A percentile compares a stretch with the other conserved stretches of the same genome.
Evolutionary conservation across 345 rosid species (phyloP).

Genomic region (Eucalyptus sp.): DNA sequence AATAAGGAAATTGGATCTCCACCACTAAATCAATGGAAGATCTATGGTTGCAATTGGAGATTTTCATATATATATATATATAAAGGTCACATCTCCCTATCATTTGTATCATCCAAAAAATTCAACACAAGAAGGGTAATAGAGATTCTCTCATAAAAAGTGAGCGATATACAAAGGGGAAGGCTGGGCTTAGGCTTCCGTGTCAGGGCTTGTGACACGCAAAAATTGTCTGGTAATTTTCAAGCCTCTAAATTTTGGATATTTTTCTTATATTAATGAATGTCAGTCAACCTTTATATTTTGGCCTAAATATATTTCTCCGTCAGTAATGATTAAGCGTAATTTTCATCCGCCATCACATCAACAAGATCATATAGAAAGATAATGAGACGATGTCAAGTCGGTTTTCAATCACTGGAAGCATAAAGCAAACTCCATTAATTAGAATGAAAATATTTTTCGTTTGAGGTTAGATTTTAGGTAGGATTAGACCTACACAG

Average conservation of each 20-base stretch:
- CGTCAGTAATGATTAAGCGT: not conserved
- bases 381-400: not conserved
- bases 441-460: not conserved
- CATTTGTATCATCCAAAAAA: not conserved
- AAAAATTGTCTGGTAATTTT: not conserved
- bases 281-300: not conserved
- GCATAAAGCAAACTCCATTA: not conserved
- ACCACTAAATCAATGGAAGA: not conserved
- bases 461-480: not conserved
- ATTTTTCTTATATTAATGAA: not conserved
- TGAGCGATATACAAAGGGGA: not conserved
- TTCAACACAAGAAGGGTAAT: not conserved
- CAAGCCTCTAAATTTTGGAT: not conserved
- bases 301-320: not conserved
- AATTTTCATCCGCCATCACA: not conserved
- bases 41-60: not conserved
- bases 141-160: not conserved
- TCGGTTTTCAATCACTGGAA: not conserved
- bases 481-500: rapidly evolving
- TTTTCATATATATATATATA: no score
- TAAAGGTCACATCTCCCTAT: not conserved
- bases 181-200: not conserved
- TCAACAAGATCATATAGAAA: not conserved
- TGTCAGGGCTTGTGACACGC: not conserved
- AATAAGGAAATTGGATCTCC: not conserved